Evolutionary conservation across 2,329 filamentous ascomycete genomes (phyloP).

Genomic region (Alternaria sp.): DNA sequence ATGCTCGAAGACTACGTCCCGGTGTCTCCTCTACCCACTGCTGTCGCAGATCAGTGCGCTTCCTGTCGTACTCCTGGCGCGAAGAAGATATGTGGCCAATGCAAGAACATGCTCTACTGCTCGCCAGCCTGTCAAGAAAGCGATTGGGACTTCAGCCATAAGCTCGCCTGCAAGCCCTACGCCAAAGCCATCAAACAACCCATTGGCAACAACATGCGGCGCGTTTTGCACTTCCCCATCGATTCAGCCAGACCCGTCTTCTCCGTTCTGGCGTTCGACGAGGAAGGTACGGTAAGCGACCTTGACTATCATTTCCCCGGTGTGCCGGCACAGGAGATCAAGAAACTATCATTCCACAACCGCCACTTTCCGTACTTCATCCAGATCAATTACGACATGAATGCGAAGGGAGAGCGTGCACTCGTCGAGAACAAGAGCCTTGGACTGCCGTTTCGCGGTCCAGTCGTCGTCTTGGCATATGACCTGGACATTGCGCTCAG

Average conservation of each 20-base stretch:
- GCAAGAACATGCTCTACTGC: constrained; percentile 21
- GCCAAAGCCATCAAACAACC: neutral
- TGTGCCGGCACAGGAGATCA: neutral
- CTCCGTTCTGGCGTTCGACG: constrained; percentile 2
- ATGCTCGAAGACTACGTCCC: constrained; percentile 14
- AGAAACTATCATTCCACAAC: constrained; percentile 18
- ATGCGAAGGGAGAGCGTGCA: neutral
- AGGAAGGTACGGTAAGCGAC: neutral
- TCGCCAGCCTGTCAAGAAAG: constrained; percentile 6
- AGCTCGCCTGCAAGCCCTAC: constrained; percentile 11
- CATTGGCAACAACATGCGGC: neutral
- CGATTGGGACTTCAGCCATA: constrained; percentile 14
- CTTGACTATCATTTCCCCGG: constrained; percentile 1
- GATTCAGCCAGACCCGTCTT: neutral
- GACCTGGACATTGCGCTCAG: constrained; percentile 12
- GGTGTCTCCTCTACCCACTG: neutral
- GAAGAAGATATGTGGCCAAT: constrained; percentile 9
- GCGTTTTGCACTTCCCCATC: constrained; percentile 7
- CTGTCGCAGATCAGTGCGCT: constrained; percentile 4
- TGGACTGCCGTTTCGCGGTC: constrained; percentile 8
- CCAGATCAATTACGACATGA: constrained; percentile 20
- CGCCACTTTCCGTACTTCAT: constrained; percentile 11
- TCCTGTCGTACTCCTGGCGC: constrained; percentile 5
- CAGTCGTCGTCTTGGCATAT: constrained; percentile 13
- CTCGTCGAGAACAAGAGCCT: constrained; percentile 1